These are phyloP conservation scores for Neonectria coccinea DNA, from an alignment of 2,329 filamentous ascomycete species.

Conservation along the genomic window DNA sequence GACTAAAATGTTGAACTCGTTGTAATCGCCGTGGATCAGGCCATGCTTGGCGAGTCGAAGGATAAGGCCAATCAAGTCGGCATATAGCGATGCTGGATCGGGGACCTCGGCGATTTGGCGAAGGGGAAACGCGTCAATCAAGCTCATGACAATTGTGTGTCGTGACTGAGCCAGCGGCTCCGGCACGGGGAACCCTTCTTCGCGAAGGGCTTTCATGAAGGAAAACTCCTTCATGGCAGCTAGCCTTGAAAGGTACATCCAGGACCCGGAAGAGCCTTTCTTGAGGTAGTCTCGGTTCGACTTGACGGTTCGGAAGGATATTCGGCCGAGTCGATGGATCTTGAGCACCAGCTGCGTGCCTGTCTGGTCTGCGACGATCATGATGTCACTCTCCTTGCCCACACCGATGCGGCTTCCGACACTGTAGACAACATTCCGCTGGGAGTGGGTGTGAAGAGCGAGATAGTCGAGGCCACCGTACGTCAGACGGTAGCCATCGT, in stretches of 20 bases:
- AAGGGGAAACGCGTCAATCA: conserved; percentile 92
- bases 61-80: conserved; percentile 89
- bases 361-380: conserved; percentile 85
- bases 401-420: conserved; percentile 95
- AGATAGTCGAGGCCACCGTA: conserved; percentile 98
- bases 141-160: conserved; percentile 95
- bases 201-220: conserved; percentile 88
- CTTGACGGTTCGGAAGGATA: conserved; percentile 97
- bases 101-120: conserved; percentile 88
- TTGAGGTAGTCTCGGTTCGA: conserved; percentile 95
- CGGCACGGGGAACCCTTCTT: conserved; percentile 90
- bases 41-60: conserved; percentile 86
- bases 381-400: conserved; percentile 97
- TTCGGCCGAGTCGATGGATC: conserved; percentile 93
- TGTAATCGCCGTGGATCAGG: conserved; percentile 97
- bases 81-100: conserved; percentile 86
- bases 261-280: conserved; percentile 82
- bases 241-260: conserved; percentile 97
- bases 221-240: conserved; percentile 94
- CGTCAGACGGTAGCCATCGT: conserved; percentile 95
- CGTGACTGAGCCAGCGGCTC: conserved; percentile 88
- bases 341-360: conserved; percentile 88
- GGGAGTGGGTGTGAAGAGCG: conserved; percentile 90
- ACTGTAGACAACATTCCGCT: conserved; percentile 84
- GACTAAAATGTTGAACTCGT: conserved; percentile 98